A percentile compares a stretch with the other conserved stretches of the same genome.
Conservation (phyloP, 257 asterid genomes). For the Thymus mandschuricus region DNA sequence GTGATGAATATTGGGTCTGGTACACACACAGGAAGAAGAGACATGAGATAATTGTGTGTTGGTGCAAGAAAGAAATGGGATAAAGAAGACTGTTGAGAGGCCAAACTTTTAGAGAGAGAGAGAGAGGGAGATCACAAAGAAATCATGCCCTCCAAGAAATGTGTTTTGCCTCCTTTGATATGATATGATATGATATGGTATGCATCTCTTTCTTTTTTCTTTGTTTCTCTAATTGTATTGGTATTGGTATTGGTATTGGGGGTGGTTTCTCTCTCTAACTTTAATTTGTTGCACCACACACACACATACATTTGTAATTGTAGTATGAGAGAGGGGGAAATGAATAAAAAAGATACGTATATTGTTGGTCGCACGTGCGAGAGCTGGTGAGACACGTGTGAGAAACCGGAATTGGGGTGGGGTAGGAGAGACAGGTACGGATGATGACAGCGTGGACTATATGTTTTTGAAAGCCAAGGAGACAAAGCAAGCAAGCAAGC, state of each 20-base stretch:
- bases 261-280: slow-evolving; percentile 68
- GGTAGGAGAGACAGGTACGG: slow-evolving; percentile 34
- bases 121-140: slow-evolving; percentile 33
- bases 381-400: not conserved
- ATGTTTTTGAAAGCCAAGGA: not conserved
- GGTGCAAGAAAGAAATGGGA: slow-evolving; percentile 11
- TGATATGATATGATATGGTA: not conserved
- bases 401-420: slow-evolving; percentile 26
- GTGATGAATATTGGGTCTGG: not conserved
- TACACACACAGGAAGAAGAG: not conserved
- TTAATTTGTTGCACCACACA: slow-evolving; percentile 87
- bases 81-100: slow-evolving; percentile 14
- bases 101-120: not conserved
- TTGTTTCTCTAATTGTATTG: slow-evolving; percentile 19
- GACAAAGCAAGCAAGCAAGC: not conserved
- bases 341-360: slow-evolving; percentile 17
- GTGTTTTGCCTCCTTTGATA: slow-evolving; percentile 2
- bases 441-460: slow-evolving; percentile 39
- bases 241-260: not conserved
- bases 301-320: slow-evolving; percentile 42
- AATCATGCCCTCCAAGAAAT: slow-evolving; percentile 28
- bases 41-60: slow-evolving; percentile 14
- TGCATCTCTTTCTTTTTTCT: not conserved
- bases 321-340: slow-evolving; percentile 18
- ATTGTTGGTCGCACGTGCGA: slow-evolving; percentile 36